Evolutionary conservation across 164 flowering plant genomes (phyloP).

Genomic region (Magnolia kwangsiensis): DNA sequence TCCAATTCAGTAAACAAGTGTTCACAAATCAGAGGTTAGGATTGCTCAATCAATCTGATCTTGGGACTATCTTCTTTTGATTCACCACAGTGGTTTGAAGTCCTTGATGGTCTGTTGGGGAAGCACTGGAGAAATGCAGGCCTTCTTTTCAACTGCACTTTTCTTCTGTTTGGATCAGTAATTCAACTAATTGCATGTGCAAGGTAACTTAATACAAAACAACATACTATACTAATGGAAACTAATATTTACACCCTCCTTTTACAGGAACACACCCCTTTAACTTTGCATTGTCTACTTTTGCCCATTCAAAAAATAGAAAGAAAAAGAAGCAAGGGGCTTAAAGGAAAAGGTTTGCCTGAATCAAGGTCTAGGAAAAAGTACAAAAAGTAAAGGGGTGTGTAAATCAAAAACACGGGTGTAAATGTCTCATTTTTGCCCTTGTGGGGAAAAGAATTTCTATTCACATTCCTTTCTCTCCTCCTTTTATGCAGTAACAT

Average conservation of each 20-base stretch:
- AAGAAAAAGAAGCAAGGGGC: neutral
- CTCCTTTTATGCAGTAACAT: constrained; percentile 52
- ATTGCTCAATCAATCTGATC: neutral
- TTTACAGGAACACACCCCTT: neutral
- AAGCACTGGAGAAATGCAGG: constrained; percentile 72
- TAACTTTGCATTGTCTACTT: neutral
- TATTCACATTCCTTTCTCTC: neutral
- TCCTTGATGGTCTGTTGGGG: constrained; percentile 79
- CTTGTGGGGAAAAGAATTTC: neutral
- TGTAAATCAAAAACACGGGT: neutral
- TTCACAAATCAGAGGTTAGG: neutral
- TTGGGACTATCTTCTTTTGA: neutral
- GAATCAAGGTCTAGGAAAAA: neutral
- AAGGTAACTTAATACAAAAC: constrained; percentile 38
- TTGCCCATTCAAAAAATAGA: neutral
- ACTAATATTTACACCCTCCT: neutral
- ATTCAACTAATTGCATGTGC: constrained; percentile 90
- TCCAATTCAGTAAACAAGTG: neutral
- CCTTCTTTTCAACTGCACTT: constrained; percentile 76
- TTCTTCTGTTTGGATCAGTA: constrained; percentile 77
- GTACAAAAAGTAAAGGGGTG: neutral
- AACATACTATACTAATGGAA: neutral
- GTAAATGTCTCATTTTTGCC: neutral
- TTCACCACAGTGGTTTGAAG: constrained; percentile 77
- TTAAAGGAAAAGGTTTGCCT: neutral